Evolutionary conservation across 345 rosid species (phyloP).

Genomic region (Erodium maritimum): DNA sequence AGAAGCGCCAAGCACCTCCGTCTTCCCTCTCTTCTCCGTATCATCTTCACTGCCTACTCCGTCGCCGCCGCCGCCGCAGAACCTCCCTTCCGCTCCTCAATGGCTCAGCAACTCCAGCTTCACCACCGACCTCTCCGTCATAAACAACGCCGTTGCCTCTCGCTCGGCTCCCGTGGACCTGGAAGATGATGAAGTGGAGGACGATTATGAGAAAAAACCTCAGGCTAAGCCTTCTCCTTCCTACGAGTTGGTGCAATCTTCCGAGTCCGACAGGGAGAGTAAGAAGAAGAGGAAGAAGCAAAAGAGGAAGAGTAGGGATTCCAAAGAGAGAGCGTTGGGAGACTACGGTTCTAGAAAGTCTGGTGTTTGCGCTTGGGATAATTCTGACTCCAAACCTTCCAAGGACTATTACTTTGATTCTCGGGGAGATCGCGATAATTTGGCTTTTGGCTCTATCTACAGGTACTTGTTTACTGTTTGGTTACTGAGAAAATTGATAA

Average conservation of each 20-base stretch:
- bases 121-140: constrained; percentile 48
- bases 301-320: constrained; percentile 21
- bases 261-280: constrained; percentile 12
- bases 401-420: constrained; percentile 83
- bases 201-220: constrained; percentile 9
- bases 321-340: constrained; percentile 22
- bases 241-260: constrained; percentile 33
- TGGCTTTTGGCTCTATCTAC: constrained; percentile 73
- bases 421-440: constrained; percentile 75
- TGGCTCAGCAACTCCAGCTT: constrained; percentile 93
- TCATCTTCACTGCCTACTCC: constrained; percentile 15
- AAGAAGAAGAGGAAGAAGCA: constrained; percentile 28
- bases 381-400: constrained; percentile 30
- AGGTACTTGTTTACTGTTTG: constrained; percentile 27
- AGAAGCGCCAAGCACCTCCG: constrained; percentile 8
- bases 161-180: constrained; percentile 7
- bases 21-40: constrained; percentile 34
- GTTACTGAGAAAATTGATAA: not conserved
- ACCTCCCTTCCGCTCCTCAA: constrained; percentile 16
- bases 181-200: constrained; percentile 27
- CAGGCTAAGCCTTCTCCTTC: constrained; percentile 11
- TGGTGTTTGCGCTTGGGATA: constrained; percentile 33
- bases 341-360: constrained; percentile 33
- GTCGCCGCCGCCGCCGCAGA: not conserved
- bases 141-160: constrained; percentile 38